Conservation (phyloP, 106 monocot genomes). For the Dendrobium chrysotoxum region DNA sequence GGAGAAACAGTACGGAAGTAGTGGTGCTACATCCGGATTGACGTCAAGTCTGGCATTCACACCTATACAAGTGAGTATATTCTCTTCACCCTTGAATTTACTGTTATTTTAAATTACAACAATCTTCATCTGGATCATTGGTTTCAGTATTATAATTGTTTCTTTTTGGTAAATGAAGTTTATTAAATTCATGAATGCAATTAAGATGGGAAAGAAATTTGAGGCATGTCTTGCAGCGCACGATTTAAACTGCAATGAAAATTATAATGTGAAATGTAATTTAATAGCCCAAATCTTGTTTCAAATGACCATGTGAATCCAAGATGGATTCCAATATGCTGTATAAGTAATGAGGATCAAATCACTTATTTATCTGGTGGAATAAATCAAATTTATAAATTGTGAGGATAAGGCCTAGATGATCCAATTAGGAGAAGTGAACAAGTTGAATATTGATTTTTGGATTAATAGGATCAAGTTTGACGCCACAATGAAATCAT, state of each 20-base stretch:
- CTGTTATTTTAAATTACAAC: not conserved
- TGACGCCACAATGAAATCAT: not conserved
- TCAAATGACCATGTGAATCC: not conserved
- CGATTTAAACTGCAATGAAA: not conserved
- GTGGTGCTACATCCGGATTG: constrained; percentile 89
- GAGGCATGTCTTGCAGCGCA: too few relatives aligned
- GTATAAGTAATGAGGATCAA: too few relatives aligned
- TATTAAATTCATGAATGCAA: not conserved
- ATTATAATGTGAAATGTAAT: not conserved
- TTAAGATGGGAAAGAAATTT: not conserved
- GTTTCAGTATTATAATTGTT: not conserved
- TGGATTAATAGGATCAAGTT: too few relatives aligned
- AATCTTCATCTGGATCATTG: not conserved
- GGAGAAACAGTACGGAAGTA: constrained; percentile 76
- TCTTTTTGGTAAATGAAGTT: not conserved
- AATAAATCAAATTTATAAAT: too few relatives aligned
- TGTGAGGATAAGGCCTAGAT: too few relatives aligned
- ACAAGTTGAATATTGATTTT: too few relatives aligned
- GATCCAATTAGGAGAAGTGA: too few relatives aligned
- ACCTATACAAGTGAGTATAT: constrained; percentile 78
- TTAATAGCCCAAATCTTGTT: not conserved
- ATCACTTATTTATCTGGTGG: too few relatives aligned
- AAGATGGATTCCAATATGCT: not conserved
- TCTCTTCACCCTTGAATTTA: not conserved
- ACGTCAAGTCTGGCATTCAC: constrained; percentile 97